Evolutionary conservation across 2,329 filamentous ascomycete species (phyloP), one percentile per base, ranked within the genome.

Genomic region (Fusarium sp.): DNA sequence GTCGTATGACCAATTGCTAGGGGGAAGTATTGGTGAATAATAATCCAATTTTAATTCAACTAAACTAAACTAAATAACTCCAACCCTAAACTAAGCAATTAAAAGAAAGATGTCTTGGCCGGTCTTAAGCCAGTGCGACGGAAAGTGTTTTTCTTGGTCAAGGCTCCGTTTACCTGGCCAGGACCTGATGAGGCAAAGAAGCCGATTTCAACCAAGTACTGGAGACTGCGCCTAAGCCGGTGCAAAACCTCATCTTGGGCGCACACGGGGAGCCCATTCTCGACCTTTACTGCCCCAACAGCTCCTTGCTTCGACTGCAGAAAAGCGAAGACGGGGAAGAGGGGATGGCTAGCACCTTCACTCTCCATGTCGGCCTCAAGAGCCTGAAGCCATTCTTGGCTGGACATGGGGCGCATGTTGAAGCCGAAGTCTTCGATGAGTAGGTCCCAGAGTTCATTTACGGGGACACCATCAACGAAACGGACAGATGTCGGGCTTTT

Each of bases 311-410:
- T 49, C 20, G 6, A 24, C 5, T 37, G 46, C 2, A 49, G 32
- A 37, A 37, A 35, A 3, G 33, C 46, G 1, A 49, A 49, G 15
- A 49, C 32, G 7, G 32, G 46, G 2, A 49, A 37, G 10, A 49
- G 30, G 1, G 46, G 46, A 26, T 49, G 32, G 2, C 17, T 49
- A 8, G 46, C 20, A 3, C 46, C 46, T 10, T 26, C 10, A 7
- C 46, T 49, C 19, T 49, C 46, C 32, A 49, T 49, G 15, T 49
- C 19, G 1, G n/a, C 20, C 32, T 49, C 46, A 19, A 49, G 30
- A 49, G 46, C 32, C 20, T 49, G 32, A 2, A 49, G 32, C 32
- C 46, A 37, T 6, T 49, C 46, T 37, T 7, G 20, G 7, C 20
- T 9, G 9, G 32, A 37, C 10, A 49, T 37, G 19, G 46, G 46